Evolutionary conservation across 2,329 filamentous ascomycete genomes (phyloP).

Genomic region (Pseudogymnoascus sp.): DNA sequence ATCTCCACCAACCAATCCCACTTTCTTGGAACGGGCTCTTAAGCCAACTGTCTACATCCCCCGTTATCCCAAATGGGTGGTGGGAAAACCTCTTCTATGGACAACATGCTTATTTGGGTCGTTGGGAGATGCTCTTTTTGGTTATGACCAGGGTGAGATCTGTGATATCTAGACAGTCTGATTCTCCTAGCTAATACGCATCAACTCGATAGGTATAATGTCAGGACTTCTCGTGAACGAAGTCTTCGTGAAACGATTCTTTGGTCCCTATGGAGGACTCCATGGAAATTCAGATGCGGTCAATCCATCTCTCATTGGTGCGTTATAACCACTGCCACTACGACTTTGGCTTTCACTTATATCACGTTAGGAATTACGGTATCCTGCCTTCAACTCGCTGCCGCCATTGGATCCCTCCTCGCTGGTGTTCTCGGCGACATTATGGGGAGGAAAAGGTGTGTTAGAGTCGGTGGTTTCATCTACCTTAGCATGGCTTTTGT

Average conservation of each 20-base stretch:
- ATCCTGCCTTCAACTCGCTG: constrained; percentile 29
- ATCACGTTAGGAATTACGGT: constrained; percentile 24
- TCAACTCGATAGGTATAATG: constrained; percentile 30
- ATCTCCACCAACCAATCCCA: background rate
- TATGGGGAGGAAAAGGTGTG: constrained; percentile 30
- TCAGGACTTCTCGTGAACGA: constrained; percentile 32
- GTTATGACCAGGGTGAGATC: constrained; percentile 32
- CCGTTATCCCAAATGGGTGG: constrained; percentile 29
- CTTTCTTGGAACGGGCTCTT: constrained; percentile 16
- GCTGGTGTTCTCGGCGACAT: constrained; percentile 30
- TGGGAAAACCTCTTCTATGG: constrained; percentile 28
- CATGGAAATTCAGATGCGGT: constrained; percentile 26
- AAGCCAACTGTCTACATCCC: constrained; percentile 30
- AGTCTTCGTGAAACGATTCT: constrained; percentile 33
- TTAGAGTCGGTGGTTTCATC: constrained; percentile 29
- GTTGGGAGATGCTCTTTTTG: constrained; percentile 33
- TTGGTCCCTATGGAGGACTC: constrained; percentile 30
- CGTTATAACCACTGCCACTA: background rate
- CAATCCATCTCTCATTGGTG: constrained; percentile 31
- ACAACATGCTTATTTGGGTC: constrained; percentile 33
- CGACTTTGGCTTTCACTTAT: background rate
- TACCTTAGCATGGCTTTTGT: constrained; percentile 31
- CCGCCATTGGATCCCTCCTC: constrained; percentile 28
- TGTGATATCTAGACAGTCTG: background rate
- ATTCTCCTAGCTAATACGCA: background rate